A percentile compares a stretch with the other conserved stretches of the same genome.
These are phyloP conservation scores for Penicillium freii DNA, from an alignment of 2,329 filamentous ascomycete genomes.

Conservation along the genomic window DNA sequence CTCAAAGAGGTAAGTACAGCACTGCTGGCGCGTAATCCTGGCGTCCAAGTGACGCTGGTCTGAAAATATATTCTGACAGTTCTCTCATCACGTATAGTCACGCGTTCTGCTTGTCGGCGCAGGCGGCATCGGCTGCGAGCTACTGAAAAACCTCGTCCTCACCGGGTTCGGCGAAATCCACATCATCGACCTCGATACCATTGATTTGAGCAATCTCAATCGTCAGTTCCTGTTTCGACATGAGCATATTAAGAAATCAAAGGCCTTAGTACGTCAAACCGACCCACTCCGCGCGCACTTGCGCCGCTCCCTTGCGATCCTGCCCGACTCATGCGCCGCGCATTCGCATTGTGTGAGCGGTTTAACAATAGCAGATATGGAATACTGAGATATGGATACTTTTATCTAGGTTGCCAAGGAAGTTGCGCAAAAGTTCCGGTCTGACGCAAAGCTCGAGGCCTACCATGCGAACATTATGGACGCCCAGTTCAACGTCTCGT, in stretches of 20 bases:
- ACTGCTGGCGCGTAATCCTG: neutral
- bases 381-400: slow-evolving; percentile 16
- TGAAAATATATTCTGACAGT: slow-evolving; percentile 9
- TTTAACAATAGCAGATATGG: neutral
- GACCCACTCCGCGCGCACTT: slow-evolving; percentile 1
- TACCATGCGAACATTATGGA: slow-evolving; percentile 97
- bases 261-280: slow-evolving; percentile 69
- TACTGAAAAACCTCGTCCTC: slow-evolving; percentile 93
- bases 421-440: slow-evolving; percentile 86
- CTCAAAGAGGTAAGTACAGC: slow-evolving; percentile 41
- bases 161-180: slow-evolving; percentile 90
- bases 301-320: slow-evolving; percentile 11
- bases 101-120: slow-evolving; percentile 92
- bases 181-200: slow-evolving; percentile 95
- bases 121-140: slow-evolving; percentile 94
- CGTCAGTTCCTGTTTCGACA: slow-evolving; percentile 95
- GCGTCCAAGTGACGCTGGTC: neutral
- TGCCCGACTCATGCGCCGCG: neutral
- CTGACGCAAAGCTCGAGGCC: slow-evolving; percentile 78
- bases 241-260: slow-evolving; percentile 97
- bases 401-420: slow-evolving; percentile 77
- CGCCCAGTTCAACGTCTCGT: slow-evolving; percentile 75
- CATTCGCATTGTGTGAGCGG: neutral
- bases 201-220: slow-evolving; percentile 96
- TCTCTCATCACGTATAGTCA: slow-evolving; percentile 58